Percentiles rank a stretch among this genome's conserved stretches.
Evolutionary conservation across 306 rosid species (phyloP).

Genomic region (Quercus cerris): DNA sequence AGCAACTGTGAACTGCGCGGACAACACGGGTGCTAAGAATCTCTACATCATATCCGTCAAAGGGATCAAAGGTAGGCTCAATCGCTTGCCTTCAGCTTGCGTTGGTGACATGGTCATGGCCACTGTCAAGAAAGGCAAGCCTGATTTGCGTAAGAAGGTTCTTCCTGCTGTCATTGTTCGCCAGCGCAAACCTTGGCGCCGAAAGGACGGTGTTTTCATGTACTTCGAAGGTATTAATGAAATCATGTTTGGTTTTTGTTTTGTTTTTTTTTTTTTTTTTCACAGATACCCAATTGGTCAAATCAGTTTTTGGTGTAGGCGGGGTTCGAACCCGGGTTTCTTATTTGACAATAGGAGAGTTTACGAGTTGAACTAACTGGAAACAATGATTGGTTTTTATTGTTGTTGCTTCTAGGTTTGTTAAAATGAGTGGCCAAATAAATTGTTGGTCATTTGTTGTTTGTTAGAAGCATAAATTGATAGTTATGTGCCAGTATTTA

Average conservation of each 20-base stretch:
- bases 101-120: constrained; percentile 78
- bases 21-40: constrained; percentile 62
- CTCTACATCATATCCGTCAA: constrained; percentile 55
- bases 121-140: constrained; percentile 67
- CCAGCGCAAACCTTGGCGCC: constrained; percentile 64
- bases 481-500: too few relatives aligned
- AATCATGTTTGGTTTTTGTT: not conserved
- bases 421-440: too few relatives aligned
- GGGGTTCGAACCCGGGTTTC: too few relatives aligned
- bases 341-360: too few relatives aligned
- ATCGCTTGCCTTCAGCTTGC: constrained; percentile 64
- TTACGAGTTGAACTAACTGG: too few relatives aligned
- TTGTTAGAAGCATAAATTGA: too few relatives aligned
- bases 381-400: too few relatives aligned
- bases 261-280: not conserved
- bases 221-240: constrained; percentile 55
- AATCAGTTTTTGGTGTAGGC: too few relatives aligned
- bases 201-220: constrained; percentile 73
- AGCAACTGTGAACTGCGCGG: constrained; percentile 69
- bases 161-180: constrained; percentile 63
- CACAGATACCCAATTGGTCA: not conserved
- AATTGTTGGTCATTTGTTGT: too few relatives aligned
- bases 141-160: constrained; percentile 69
- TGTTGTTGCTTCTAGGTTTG: too few relatives aligned
- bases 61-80: constrained; percentile 60